Evolutionary conservation across 1,284 basidiomycete species (phyloP), one percentile per base, ranked within the genome.

Genomic region (Trichosporon asahii): DNA sequence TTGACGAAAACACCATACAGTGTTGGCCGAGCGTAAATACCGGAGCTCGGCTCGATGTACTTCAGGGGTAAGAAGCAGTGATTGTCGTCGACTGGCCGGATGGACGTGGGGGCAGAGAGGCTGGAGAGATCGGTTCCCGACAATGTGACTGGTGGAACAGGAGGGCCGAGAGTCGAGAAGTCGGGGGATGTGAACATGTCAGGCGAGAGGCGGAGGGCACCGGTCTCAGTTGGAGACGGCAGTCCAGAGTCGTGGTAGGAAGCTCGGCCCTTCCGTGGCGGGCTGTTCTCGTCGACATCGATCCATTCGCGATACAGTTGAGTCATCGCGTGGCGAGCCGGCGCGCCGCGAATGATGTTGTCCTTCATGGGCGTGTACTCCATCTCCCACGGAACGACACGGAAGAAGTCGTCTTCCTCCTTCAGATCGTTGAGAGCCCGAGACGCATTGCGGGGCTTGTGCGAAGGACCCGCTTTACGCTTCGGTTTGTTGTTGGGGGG

Each of bases 161-260:
- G 79, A 9, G 83, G 78, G 15, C 79, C 76, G 76, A 84, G 73
- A 79, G 86, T 72, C 79, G 84, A 37, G 82, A 87, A 81, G 83
- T 88, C 67, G 80, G 87, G 77, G 0, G 74, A 60, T 11, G 78
- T 74, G 25, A 79, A 75, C 18, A 77, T 61, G 64, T 80, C 79
- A 7, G 80, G 78, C 0, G 79, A 79, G 15, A 79, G 73, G 3
- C 77, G 75, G 18, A 79, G 35, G 18, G 77, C 67, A 33, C 78
- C 79, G 9, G 80, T 78, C 29, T 81, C 78, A 0, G 81, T 81
- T 1, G 81, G 80, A n/a, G 80, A 82, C 0, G 79, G 81, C 11
- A 83, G 66, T 9, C 80, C 80, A 5, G 80, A 80, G 14, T 77
- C 77, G 61, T 77, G 75, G 25, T 76, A 70, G 6, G 76, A 40